A percentile compares a stretch with the other conserved stretches of the same genome.
phyloP scores from a whole-genome alignment of 2,329 filamentous ascomycete species.

The Xylariaceae sp. region DNA sequence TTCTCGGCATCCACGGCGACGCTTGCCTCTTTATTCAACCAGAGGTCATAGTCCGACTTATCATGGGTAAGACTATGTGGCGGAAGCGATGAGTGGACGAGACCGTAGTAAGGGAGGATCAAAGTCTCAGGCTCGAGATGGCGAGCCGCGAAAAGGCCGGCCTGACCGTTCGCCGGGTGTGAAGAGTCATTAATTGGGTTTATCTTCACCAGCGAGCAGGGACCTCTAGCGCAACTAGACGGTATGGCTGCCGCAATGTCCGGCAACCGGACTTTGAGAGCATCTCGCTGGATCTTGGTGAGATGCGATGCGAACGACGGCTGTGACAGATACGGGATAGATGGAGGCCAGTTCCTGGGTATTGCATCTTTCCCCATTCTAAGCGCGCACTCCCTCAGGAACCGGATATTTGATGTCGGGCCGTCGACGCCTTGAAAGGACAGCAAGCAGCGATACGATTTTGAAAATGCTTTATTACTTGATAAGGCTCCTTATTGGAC shows the following conservation, averaged over 20 bases:
- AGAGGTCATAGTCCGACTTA: constrained; percentile 61
- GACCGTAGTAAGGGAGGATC: constrained; percentile 59
- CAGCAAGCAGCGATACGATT: neutral
- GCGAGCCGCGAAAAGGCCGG: constrained; percentile 56
- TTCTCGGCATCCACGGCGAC: constrained; percentile 58
- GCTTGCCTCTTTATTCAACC: constrained; percentile 53
- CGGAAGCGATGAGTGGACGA: constrained; percentile 46
- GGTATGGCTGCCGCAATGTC: constrained; percentile 35
- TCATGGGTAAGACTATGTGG: constrained; percentile 35
- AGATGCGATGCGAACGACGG: constrained; percentile 48
- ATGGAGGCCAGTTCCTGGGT: constrained; percentile 56
- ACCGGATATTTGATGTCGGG: neutral
- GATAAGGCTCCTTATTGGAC: neutral
- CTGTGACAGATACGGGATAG: constrained; percentile 49
- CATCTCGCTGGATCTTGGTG: constrained; percentile 38
- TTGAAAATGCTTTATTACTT: neutral
- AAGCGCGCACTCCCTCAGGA: neutral
- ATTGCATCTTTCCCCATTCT: constrained; percentile 29
- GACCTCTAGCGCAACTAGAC: constrained; percentile 37
- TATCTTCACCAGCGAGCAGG: constrained; percentile 51
- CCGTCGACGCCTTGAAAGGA: neutral
- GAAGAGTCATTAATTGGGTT: constrained; percentile 45
- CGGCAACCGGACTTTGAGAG: constrained; percentile 35
- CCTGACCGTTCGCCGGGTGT: constrained; percentile 57
- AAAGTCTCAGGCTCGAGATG: constrained; percentile 51